Evolutionary conservation across 805 yeast genomes (phyloP), one percentile per base, ranked within the genome.

Genomic region (Kregervanrija pseudodelftensis): DNA sequence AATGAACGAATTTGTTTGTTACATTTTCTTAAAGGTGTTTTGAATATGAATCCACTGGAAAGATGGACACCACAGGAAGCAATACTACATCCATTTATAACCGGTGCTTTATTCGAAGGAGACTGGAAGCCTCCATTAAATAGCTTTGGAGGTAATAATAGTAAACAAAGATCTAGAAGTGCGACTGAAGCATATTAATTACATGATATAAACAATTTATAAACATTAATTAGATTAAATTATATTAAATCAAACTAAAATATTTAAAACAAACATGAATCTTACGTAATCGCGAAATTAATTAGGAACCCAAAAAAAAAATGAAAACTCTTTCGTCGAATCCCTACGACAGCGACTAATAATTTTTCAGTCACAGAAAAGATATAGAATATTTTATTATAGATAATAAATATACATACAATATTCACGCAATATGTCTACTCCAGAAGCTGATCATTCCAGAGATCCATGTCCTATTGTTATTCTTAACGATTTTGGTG

Each of bases 381-480:
- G 5, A 11, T 16, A 11, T 12, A 36, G 13, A 36, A 36, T 14
- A 36, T 36, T 36, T 13, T 36, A 9, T 8, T 22, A 5, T 11
- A 36, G 28, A 22, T 7, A 4, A 22, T 22, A 22, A 22, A 8
- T 22, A 22, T 22, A 22, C 7, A 22, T 22, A 22, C 28, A 22
- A 22, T 22, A 22, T 22, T 7, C 28, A 22, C 8, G 7, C 46
- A 63, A 33, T 30, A 83, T 85, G 90, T 84, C 95, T 39, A 58
- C 65, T 36, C 59, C 65, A 42, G 65, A 61, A 53, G 95, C 96
- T 45, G 99, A 93, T 71, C 98, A 93, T 69, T 80, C 96, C 37
- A 86, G 98, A 79, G 99, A 93, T 66, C 99, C 99, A 57, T 93
- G 99, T 71, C 99, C 99, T 46, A 77, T 91, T 54, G 97, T 93